Conservation (phyloP, 805 yeast species). For the Saccharomycopsis fodiens region DNA sequence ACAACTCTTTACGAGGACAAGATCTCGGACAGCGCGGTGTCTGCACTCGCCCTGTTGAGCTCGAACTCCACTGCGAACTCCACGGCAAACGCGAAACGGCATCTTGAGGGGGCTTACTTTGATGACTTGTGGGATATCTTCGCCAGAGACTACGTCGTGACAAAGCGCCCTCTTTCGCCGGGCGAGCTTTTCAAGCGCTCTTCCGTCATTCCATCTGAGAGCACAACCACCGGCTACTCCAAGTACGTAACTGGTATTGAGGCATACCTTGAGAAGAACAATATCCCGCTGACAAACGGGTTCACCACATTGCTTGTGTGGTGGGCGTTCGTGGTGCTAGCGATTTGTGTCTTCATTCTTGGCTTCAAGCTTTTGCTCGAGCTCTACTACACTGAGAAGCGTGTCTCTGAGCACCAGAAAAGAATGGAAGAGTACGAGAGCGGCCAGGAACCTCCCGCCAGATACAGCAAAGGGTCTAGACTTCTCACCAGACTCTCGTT, state of each 20-base stretch:
- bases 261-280: conserved; percentile 25
- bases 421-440: conserved; percentile 14
- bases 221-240: conserved; percentile 14
- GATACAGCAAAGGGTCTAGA: conserved; percentile 13
- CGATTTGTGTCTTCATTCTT: conserved; percentile 21
- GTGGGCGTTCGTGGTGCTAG: conserved; percentile 26
- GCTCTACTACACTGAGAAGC: conserved; percentile 18
- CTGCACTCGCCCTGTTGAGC: not conserved
- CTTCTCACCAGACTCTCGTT: conserved; percentile 13
- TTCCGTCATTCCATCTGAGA: conserved; percentile 4
- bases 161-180: too few species aligned
- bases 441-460: conserved; percentile 3
- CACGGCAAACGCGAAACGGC: conserved; percentile 3
- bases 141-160: not conserved
- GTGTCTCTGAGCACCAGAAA: conserved; percentile 8
- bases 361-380: conserved; percentile 24
- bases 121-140: not conserved
- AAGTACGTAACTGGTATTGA: conserved; percentile 25
- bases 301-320: conserved; percentile 27
- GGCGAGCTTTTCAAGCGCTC: not conserved
- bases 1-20: conserved; percentile 20
- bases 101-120: too few species aligned
- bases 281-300: conserved; percentile 27
- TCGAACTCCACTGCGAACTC: conserved; percentile 3
- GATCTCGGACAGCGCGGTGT: not conserved